phyloP scores from a whole-genome alignment of 192 early-diverging fungal genomes.

The Gorgonomyces haynaldii region DNA sequence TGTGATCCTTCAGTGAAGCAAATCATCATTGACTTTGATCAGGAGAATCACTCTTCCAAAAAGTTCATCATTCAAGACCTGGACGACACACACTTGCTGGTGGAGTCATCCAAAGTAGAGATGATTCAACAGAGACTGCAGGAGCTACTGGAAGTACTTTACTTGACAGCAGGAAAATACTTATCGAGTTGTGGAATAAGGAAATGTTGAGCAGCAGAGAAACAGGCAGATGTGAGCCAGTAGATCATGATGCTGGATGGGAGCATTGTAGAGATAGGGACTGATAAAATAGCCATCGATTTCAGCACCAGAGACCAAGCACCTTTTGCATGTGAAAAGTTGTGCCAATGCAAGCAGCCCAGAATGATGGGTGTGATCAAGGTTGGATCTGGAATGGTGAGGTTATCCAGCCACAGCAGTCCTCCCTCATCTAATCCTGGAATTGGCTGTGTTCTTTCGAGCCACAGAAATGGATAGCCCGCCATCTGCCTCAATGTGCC shows the following conservation, averaged over 20 bases:
- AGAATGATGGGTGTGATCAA: conserved; percentile 56
- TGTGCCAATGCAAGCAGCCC: conserved; percentile 42
- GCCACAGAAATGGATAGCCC: conserved; percentile 42
- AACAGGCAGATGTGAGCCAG: conserved; percentile 59
- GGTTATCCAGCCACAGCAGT: conserved; percentile 49
- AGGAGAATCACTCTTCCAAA: too few relatives aligned
- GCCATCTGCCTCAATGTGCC: conserved; percentile 55
- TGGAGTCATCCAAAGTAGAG: conserved; percentile 28
- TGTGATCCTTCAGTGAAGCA: conserved; percentile 70
- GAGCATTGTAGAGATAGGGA: neutral
- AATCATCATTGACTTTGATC: conserved; percentile 60
- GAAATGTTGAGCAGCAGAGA: conserved; percentile 55
- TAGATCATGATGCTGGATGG: conserved; percentile 45
- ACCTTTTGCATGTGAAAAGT: neutral
- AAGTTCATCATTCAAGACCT: conserved; percentile 75
- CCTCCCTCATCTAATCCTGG: conserved; percentile 49
- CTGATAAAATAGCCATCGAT: neutral
- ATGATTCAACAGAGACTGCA: neutral
- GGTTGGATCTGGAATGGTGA: conserved; percentile 51
- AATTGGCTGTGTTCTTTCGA: conserved; percentile 22
- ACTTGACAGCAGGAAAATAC: conserved; percentile 1
- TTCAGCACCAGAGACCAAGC: neutral
- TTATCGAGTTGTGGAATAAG: neutral
- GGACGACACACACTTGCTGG: conserved; percentile 71
- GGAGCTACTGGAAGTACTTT: neutral